Evolutionary conservation across 306 rosid species (phyloP), one percentile per base, ranked within the genome.

Genomic region (Echinosophora koreensis): DNA sequence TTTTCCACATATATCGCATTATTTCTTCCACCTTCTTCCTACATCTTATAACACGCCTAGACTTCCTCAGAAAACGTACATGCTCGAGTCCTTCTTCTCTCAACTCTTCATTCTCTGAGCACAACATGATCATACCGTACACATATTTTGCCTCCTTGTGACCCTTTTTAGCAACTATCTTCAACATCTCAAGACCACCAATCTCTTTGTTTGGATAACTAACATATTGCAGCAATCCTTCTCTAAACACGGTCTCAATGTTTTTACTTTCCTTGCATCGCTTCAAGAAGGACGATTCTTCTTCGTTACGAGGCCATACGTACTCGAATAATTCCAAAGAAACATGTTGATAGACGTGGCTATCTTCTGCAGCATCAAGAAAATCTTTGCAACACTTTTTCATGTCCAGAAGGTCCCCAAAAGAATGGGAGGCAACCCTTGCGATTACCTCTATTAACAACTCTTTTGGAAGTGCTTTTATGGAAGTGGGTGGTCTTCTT

Each of bases 141-240:
- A 77, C 69, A 9, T 86, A 83, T 32, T 6, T 80, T 4, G 90
- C 80, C 37, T 78, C 82, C 3, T 1, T 16, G 3, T 81, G 78
- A 9, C 78, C 86, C 28, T 65, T 74, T 35, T 74, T 47, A 0
- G 80, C 61, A 0, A 84, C 76, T 9, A 4, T 2, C 7, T 75
- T 66, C 10, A 87, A 61, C 0, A 5, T 15, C 0, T 0, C 22
- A 0, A 84, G 42, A 5, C 86, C 86, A 2, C 2, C 5, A 1
- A 14, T 30, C 0, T 64, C 12, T 0, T 52, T 61, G 0, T 42
- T 35, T 22, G 15, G 3, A 15, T 4, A 22, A 1, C 6, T 22
- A 14, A 80, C 51, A 1, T 13, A 86, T 50, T 78, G 77, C 2
- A 5, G 0, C 18, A 79, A 35, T 0, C 90, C 84, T 44, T 65